Evolutionary conservation across 2,329 filamentous ascomycete species (phyloP).

Genomic region (Aspergillus proliferans): DNA sequence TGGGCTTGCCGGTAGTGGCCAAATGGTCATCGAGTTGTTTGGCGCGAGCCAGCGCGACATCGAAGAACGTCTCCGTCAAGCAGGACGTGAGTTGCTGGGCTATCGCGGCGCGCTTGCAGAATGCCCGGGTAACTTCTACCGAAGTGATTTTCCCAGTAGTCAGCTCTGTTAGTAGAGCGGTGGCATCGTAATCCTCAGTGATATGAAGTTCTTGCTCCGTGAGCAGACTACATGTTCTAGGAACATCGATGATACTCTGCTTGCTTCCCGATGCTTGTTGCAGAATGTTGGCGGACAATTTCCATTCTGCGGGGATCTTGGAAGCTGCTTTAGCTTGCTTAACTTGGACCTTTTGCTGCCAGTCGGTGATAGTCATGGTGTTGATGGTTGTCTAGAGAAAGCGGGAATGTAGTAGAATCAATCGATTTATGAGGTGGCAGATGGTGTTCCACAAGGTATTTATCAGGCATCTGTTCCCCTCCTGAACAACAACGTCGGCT

Average conservation of each 20-base stretch:
- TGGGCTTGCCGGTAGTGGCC: conserved; percentile 32
- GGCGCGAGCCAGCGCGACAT: conserved; percentile 44
- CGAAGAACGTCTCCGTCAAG: conserved; percentile 50
- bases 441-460: too few relatives aligned
- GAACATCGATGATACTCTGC: background rate
- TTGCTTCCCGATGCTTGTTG: too few relatives aligned
- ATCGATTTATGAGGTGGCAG: too few relatives aligned
- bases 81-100: conserved; percentile 42
- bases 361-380: too few relatives aligned
- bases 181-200: conserved; percentile 39
- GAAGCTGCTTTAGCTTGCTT: background rate
- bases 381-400: too few relatives aligned
- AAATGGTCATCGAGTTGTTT: conserved; percentile 43
- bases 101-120: conserved; percentile 43
- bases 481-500: too few relatives aligned
- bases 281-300: background rate
- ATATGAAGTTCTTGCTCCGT: conserved; percentile 44
- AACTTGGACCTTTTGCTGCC: too few relatives aligned
- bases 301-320: background rate
- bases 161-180: conserved; percentile 22
- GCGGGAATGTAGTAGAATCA: too few relatives aligned
- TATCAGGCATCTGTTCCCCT: too few relatives aligned
- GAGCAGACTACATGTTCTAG: conserved; percentile 35
- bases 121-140: conserved; percentile 44
- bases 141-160: conserved; percentile 22